These are phyloP conservation scores for Sphagnum magellanicum DNA, from an alignment of 228 moss, liverwort and hornwort genomes.

Conservation along the genomic window DNA sequence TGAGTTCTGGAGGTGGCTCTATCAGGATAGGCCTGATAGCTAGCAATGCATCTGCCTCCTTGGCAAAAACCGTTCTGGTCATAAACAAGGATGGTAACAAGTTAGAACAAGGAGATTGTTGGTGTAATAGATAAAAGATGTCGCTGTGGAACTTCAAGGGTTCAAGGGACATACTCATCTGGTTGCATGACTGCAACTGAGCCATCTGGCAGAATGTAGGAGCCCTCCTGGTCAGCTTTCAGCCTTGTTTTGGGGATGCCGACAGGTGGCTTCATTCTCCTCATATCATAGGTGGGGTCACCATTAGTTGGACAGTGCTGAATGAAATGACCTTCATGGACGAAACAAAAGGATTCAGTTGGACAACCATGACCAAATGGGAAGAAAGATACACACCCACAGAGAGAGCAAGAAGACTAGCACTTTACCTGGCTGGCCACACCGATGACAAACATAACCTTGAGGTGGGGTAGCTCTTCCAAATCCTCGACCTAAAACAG, in stretches of 20 bases:
- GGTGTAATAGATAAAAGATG: neutral
- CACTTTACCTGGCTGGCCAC: constrained; percentile 80
- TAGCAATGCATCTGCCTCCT: constrained; percentile 82
- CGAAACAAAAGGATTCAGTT: neutral
- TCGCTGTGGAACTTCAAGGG: neutral
- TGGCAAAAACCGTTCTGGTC: constrained; percentile 79
- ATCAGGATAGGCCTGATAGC: constrained; percentile 65
- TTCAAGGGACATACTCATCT: constrained; percentile 66
- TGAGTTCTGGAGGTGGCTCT: constrained; percentile 85
- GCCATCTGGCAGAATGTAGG: constrained; percentile 87
- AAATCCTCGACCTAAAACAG: constrained; percentile 66
- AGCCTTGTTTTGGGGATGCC: constrained; percentile 93
- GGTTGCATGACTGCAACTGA: constrained; percentile 96
- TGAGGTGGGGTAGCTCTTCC: constrained; percentile 89
- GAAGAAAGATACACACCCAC: neutral
- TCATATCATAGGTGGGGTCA: constrained; percentile 90
- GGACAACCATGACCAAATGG: neutral
- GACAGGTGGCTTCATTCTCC: constrained; percentile 90
- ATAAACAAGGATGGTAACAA: neutral
- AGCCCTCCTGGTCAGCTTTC: constrained; percentile 92
- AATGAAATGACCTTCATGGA: constrained; percentile 73
- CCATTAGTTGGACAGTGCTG: constrained; percentile 99
- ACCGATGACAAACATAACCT: constrained; percentile 98
- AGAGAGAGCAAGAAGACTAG: neutral
- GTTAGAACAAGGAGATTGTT: neutral